Conservation (phyloP, 495 filamentous ascomycete genomes). For the Neurospora africana region DNA sequence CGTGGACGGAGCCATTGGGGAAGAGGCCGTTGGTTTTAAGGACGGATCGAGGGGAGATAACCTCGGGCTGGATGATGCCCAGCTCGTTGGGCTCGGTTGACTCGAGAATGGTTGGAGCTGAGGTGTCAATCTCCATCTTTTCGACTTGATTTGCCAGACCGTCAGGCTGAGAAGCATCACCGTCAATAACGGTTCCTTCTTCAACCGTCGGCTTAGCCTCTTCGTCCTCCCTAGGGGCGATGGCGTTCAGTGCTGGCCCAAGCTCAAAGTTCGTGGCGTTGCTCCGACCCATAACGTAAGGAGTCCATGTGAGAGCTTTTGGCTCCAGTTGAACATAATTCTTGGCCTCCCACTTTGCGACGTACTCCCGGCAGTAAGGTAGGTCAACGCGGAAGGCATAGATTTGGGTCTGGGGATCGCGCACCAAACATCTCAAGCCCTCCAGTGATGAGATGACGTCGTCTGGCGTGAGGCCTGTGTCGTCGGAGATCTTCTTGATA, state of each 20-base stretch:
- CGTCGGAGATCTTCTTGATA: constrained; percentile 72
- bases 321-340: constrained; percentile 77
- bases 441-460: constrained; percentile 92
- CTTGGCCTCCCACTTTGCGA: constrained; percentile 77
- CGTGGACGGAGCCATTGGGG: constrained; percentile 5
- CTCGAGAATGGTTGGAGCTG: constrained; percentile 22
- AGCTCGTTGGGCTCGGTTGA: constrained; percentile 33
- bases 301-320: constrained; percentile 83
- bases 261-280: constrained; percentile 79
- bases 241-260: constrained; percentile 69
- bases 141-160: constrained; percentile 6
- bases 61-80: constrained; percentile 1
- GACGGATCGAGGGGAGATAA: neutral
- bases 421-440: constrained; percentile 73
- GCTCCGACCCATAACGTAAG: constrained; percentile 86
- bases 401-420: constrained; percentile 75
- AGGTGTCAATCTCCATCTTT: constrained; percentile 12
- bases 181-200: constrained; percentile 23
- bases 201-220: constrained; percentile 36
- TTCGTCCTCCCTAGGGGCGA: constrained; percentile 74
- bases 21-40: constrained; percentile 14
- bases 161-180: constrained; percentile 18
- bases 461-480: constrained; percentile 91
- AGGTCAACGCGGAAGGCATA: constrained; percentile 85
- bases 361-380: constrained; percentile 70